These are phyloP conservation scores for Claviceps cyperi DNA, from an alignment of 2,329 filamentous ascomycete species.

Conservation along the genomic window DNA sequence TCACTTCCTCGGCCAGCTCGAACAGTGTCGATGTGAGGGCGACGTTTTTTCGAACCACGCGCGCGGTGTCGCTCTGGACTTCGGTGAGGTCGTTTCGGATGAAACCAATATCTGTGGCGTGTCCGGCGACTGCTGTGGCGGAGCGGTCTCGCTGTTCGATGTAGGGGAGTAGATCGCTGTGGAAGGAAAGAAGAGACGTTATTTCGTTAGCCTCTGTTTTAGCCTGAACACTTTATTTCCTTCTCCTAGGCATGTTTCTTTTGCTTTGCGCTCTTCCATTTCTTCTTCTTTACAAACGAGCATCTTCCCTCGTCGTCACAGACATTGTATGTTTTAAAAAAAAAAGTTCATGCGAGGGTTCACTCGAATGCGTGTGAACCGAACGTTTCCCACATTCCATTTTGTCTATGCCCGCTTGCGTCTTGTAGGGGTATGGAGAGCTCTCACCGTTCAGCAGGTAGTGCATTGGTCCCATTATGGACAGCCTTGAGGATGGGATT, in stretches of 20 bases:
- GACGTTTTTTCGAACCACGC: constrained; percentile 44
- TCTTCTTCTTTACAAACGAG: background rate
- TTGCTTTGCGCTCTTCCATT: too few relatives aligned
- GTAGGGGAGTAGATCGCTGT: constrained; percentile 51
- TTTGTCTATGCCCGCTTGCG: background rate
- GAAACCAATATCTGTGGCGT: constrained; percentile 37
- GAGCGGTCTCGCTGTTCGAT: constrained; percentile 52
- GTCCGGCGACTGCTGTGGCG: constrained; percentile 47
- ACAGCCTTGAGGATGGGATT: constrained; percentile 68
- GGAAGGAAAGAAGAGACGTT: background rate
- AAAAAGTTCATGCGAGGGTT: too few relatives aligned
- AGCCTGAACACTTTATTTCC: background rate
- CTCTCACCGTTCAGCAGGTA: constrained; percentile 52
- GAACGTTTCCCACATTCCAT: too few relatives aligned
- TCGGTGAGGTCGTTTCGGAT: constrained; percentile 38
- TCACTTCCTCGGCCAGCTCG: constrained; percentile 42
- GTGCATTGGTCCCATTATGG: constrained; percentile 49
- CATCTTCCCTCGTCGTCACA: too few relatives aligned
- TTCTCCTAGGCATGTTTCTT: background rate
- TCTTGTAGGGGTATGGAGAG: background rate
- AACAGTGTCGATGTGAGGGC: constrained; percentile 48
- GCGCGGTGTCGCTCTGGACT: constrained; percentile 43
- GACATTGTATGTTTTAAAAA: too few relatives aligned
- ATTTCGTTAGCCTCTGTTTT: background rate
- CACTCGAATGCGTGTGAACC: too few relatives aligned